Conservation (phyloP, 352 stramenopile genomes). For the Phytophthora sojae region DNA sequence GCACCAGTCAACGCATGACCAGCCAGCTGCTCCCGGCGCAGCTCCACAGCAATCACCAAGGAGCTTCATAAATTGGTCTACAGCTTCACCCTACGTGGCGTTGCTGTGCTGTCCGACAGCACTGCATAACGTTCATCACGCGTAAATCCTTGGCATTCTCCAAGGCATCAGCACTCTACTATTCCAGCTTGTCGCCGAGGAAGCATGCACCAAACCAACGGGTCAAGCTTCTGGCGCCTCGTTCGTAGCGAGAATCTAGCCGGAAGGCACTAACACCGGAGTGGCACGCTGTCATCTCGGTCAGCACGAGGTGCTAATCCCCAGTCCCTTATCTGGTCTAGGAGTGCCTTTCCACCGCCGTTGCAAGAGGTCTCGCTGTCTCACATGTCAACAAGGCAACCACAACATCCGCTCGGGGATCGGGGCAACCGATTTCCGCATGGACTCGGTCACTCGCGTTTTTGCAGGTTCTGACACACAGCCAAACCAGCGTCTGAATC, state of each 20-base stretch:
- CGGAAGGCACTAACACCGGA: constrained; percentile 2
- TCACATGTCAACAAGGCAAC: not conserved
- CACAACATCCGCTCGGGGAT: not conserved
- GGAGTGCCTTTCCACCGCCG: constrained; percentile 3
- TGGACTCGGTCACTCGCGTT: not conserved
- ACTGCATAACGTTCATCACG: not conserved
- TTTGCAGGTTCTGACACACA: not conserved
- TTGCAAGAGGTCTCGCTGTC: constrained; percentile 3
- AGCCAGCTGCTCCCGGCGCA: not conserved
- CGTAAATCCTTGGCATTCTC: too few species aligned
- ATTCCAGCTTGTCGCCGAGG: not conserved
- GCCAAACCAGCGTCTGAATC: not conserved
- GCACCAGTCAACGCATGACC: not conserved
- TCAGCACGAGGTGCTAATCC: constrained; percentile 2
- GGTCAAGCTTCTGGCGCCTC: not conserved
- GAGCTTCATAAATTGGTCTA: not conserved
- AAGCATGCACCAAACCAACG: not conserved
- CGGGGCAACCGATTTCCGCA: not conserved
- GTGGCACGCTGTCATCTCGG: not conserved
- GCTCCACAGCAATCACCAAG: not conserved
- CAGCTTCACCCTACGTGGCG: not conserved
- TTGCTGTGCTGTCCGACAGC: not conserved
- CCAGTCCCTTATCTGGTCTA: not conserved
- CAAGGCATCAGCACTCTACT: not conserved
- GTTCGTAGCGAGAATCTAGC: not conserved